Base-by-base conservation (phyloP, 2,329 filamentous ascomycete genomes). In the Furcasterigmium sp. region DNA sequence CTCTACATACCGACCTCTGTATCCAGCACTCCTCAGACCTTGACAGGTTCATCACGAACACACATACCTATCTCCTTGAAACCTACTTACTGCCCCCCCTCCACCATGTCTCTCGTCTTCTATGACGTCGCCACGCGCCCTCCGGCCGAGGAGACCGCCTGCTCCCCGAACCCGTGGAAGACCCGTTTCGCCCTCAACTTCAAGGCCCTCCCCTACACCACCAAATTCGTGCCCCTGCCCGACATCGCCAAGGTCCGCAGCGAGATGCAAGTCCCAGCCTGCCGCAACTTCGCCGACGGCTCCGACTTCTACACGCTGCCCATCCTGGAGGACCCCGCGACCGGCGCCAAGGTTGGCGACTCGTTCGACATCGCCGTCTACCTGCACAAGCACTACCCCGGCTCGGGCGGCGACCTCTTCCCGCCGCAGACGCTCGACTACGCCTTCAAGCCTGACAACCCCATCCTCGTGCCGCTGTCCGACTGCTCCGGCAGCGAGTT, bases 291-390 rank as follows among this genome's bases (percentile, higher is more conserved):
- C 44, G 66, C 65, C 48, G 72, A 84, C 51, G 79, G 78, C 34
- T 64, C 60, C 26, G 75, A 80, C 52, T 84, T 70, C 61, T 69
- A 69, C 59, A 85, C 81, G 3, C 68, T 85, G 0, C 81, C 82
- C 2, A 67, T 83, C 34, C 56, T 84, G 18, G 51, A 62, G 1
- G 75, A 83, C 40, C 56, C 63, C 0, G 43, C 52, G 15, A 72
- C 68, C 0, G 54, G 53, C 5, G 46, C 58, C 1, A 40, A 65
- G 0, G 43, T 84, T 3, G 81, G 81, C 5, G 82, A 85, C 60
- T 78, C 79, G 3, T 82, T 83, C 53, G 81, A 84, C 41, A 85
- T 85, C 46, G 82, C 81, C 7, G 59, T 72, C 20, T 76, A 82
- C 51, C 65, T 85, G 2, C 70, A 84, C 19, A 59, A 68, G 2